Evolutionary conservation across 257 asterid genomes (phyloP).

Genomic region (Solanum medicagineum): DNA sequence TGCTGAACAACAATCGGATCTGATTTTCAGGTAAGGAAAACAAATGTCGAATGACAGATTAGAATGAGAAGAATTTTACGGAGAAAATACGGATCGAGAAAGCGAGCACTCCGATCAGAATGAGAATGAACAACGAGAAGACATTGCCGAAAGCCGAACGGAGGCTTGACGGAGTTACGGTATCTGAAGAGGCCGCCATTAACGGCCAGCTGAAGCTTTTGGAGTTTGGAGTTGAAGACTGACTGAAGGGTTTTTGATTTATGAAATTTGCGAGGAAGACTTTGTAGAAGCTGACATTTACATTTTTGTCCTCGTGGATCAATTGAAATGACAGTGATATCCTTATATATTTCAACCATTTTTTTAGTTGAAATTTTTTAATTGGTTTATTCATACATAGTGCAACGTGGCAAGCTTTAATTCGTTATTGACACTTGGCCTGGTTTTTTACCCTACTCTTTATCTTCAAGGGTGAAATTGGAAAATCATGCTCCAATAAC

Average conservation of each 20-base stretch:
- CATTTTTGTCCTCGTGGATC: neutral
- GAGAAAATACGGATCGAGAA: constrained; percentile 99
- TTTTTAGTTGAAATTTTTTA: neutral
- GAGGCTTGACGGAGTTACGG: constrained; percentile 16
- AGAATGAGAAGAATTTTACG: constrained; percentile 17
- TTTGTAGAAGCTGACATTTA: neutral
- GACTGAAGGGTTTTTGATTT: neutral
- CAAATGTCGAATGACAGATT: neutral
- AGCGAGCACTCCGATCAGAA: constrained; percentile 83
- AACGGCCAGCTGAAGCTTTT: constrained; percentile 12
- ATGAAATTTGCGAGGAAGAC: neutral
- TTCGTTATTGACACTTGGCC: neutral
- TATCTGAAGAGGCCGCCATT: constrained; percentile 29
- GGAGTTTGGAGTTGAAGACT: neutral
- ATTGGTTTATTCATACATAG: neutral
- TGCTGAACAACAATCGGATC: constrained; percentile 12
- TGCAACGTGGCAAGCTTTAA: neutral
- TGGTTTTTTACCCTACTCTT: neutral
- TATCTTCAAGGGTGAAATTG: neutral
- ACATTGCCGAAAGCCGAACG: constrained; percentile 75
- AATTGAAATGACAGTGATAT: neutral
- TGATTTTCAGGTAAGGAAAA: neutral
- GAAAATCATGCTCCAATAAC: neutral
- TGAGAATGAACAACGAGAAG: constrained; percentile 55
- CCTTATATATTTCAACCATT: neutral